Conservation (phyloP, 805 yeast species). For the Metschnikowia drakensbergensis region DNA sequence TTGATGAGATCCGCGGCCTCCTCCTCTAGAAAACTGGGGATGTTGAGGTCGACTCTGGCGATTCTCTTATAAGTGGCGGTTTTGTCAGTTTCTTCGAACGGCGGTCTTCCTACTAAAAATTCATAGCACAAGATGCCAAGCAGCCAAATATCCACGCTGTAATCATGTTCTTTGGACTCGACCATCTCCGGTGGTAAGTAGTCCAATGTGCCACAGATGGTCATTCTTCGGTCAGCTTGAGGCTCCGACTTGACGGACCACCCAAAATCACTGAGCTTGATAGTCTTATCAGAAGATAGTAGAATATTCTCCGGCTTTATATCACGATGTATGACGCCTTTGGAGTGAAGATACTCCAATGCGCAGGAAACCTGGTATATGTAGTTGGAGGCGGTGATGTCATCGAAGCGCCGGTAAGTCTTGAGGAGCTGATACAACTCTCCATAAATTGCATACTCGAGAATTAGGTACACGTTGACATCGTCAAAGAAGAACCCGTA, state of each 20-base stretch:
- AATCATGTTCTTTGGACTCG: conserved; percentile 74
- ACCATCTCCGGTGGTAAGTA: conserved; percentile 95
- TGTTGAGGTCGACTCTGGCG: conserved; percentile 65
- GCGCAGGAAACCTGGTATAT: conserved; percentile 82
- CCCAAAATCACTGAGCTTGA: conserved; percentile 91
- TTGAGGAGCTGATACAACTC: conserved; percentile 77
- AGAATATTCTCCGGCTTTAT: conserved; percentile 91
- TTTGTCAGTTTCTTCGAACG: conserved; percentile 80
- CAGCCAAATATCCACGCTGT: conserved; percentile 87
- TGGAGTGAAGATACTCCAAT: conserved; percentile 69
- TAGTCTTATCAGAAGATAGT: conserved; percentile 66
- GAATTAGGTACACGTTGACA: conserved; percentile 71
- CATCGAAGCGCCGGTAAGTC: conserved; percentile 64
- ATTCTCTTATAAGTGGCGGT: conserved; percentile 79
- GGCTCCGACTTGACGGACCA: conserved; percentile 69
- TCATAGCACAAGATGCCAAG: conserved; percentile 85
- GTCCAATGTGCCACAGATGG: conserved; percentile 94
- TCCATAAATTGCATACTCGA: conserved; percentile 84
- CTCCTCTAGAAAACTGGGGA: conserved; percentile 64
- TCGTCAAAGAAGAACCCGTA: conserved; percentile 84
- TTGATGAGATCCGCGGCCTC: conserved; percentile 77
- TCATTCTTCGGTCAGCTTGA: conserved; percentile 33
- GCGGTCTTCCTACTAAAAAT: conserved; percentile 83
- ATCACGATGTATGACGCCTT: conserved; percentile 85
- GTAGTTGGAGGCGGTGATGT: conserved; percentile 70